Percentiles rank a stretch among this genome's conserved stretches.
phyloP scores from a whole-genome alignment of 1,139 yeast species.

The Insectozyma bohioensis region DNA sequence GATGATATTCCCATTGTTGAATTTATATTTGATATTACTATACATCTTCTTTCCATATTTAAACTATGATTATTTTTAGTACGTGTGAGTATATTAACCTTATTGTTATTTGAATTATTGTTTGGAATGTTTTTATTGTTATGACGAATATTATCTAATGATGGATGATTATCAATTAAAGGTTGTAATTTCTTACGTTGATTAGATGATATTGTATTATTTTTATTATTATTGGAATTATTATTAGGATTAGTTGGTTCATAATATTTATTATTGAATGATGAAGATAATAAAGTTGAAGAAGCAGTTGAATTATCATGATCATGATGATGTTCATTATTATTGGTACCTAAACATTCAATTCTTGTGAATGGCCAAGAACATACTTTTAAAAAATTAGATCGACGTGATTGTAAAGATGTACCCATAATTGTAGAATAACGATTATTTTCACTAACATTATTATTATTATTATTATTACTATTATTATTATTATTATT shows the following conservation, averaged over 20 bases:
- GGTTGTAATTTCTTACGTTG: constrained; percentile 7
- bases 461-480: not conserved
- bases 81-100: constrained; percentile 6
- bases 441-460: constrained; percentile 3
- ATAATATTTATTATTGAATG: not conserved
- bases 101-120: too few relatives aligned
- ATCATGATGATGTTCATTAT: constrained; percentile 9
- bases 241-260: not conserved
- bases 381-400: constrained; percentile 15
- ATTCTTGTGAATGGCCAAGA: constrained; percentile 15
- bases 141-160: constrained; percentile 18
- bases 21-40: constrained; percentile 21
- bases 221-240: not conserved
- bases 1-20: constrained; percentile 43
- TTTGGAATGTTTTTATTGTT: too few relatives aligned
- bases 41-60: constrained; percentile 11
- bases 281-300: too few relatives aligned
- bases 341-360: constrained; percentile 10
- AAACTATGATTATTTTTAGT: not conserved
- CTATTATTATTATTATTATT: not conserved
- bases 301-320: too few relatives aligned
- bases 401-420: constrained; percentile 7
- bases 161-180: constrained; percentile 15
- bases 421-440: constrained; percentile 9
- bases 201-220: not conserved